phyloP scores from a whole-genome alignment of 2,329 filamentous ascomycete genomes.

The Chrysoporthe austroafricana region DNA sequence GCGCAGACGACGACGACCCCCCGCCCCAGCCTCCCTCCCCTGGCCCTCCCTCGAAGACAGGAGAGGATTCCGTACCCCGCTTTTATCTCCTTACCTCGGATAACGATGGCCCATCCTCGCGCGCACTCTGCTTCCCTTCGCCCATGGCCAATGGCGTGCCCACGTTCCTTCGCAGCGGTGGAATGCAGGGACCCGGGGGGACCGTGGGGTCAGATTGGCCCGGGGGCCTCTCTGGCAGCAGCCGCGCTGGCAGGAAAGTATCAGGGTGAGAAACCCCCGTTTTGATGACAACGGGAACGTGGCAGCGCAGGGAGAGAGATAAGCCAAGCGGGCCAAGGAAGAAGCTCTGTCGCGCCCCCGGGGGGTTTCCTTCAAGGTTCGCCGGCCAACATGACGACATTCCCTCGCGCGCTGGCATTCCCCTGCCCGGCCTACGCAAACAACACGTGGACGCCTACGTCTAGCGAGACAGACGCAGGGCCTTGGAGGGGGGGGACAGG shows the following conservation, averaged over 20 bases:
- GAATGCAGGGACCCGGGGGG: constrained; percentile 3
- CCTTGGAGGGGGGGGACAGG: not conserved
- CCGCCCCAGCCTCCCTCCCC: not conserved
- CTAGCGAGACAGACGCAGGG: constrained; percentile 1
- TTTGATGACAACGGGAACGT: constrained; percentile 4
- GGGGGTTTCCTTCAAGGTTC: not conserved
- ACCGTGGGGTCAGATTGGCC: constrained; percentile 15
- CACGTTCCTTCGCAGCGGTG: constrained; percentile 20
- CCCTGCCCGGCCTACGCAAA: constrained; percentile 3
- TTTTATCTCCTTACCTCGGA: constrained; percentile 22
- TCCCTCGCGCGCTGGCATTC: not conserved
- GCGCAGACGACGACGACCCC: not conserved
- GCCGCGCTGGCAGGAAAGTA: too few species aligned
- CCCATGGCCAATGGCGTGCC: constrained; percentile 25
- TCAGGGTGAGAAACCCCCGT: constrained; percentile 10
- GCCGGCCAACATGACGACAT: not conserved
- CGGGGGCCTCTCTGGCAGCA: not conserved
- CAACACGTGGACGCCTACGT: not conserved
- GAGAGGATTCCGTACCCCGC: constrained; percentile 17
- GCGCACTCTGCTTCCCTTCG: constrained; percentile 8
- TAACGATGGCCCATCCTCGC: constrained; percentile 11
- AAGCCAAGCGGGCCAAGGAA: not conserved
- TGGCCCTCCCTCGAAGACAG: not conserved
- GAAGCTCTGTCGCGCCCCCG: not conserved
- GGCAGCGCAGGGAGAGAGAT: constrained; percentile 3